phyloP scores from a whole-genome alignment of 768 basidiomycete genomes.

The Fomitopsis pulvina region DNA sequence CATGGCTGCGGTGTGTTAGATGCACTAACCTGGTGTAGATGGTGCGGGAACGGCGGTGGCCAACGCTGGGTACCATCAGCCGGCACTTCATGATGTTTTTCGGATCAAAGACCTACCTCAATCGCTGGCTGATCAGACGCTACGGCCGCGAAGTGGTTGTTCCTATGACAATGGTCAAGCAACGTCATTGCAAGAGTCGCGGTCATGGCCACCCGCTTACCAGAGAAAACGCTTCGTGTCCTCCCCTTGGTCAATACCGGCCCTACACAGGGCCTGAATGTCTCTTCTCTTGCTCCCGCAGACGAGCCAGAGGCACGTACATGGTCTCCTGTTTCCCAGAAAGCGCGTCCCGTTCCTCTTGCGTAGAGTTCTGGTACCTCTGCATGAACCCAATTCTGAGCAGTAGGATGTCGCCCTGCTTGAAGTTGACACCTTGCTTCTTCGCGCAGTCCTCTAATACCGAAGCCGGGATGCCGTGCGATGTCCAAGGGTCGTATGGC shows the following conservation, averaged over 20 bases:
- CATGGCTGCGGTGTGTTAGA: no score
- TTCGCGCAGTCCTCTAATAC: conserved; percentile 55
- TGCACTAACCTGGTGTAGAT: conserved; percentile 57
- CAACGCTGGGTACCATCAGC: conserved; percentile 36
- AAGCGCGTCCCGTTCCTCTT: conserved; percentile 40
- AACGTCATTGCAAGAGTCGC: background rate
- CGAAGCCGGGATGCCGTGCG: conserved; percentile 42
- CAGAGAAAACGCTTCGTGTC: conserved; percentile 73
- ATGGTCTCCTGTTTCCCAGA: conserved; percentile 41
- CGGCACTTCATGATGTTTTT: background rate
- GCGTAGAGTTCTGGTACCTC: conserved; percentile 39
- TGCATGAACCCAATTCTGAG: conserved; percentile 58
- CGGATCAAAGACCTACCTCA: conserved; percentile 36
- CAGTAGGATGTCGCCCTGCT: conserved; percentile 54
- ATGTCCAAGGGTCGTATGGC: conserved; percentile 61
- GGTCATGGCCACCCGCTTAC: conserved; percentile 27
- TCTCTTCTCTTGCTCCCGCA: background rate
- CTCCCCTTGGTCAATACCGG: conserved; percentile 61
- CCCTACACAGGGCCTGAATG: conserved; percentile 28
- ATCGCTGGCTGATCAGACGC: conserved; percentile 64
- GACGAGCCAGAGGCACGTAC: conserved; percentile 28
- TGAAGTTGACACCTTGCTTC: conserved; percentile 50
- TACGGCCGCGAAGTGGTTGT: conserved; percentile 67
- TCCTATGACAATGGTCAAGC: conserved; percentile 30
- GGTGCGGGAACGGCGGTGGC: conserved; percentile 38